Percentiles rank a stretch among this genome's conserved stretches.
Evolutionary conservation across 164 flowering plant genomes (phyloP).

Genomic region (Piper longum): DNA sequence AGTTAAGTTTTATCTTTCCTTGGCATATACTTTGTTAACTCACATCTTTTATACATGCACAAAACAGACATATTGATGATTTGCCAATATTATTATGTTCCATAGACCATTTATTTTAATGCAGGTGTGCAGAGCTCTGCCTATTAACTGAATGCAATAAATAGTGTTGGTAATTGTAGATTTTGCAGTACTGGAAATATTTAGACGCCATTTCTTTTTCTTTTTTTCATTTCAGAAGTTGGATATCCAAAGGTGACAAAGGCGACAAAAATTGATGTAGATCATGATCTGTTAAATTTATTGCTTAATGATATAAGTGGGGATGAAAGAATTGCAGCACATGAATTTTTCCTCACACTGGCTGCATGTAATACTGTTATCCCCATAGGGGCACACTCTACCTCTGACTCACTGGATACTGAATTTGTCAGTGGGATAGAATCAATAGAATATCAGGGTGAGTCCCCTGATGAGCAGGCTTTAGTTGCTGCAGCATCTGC

Average conservation of each 20-base stretch:
- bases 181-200: neutral
- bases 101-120: too few relatives aligned
- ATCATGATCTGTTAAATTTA: constrained; percentile 44
- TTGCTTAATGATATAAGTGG: constrained; percentile 37
- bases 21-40: too few relatives aligned
- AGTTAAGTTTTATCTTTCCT: too few relatives aligned
- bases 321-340: constrained; percentile 56
- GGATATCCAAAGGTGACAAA: constrained; percentile 36
- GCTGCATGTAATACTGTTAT: constrained; percentile 93
- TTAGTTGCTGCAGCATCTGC: constrained; percentile 81
- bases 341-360: constrained; percentile 78
- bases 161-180: neutral
- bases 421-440: constrained; percentile 18
- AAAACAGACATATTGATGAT: too few relatives aligned
- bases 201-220: neutral
- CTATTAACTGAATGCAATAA: too few relatives aligned
- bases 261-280: constrained; percentile 41
- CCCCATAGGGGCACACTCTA: constrained; percentile 30
- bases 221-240: constrained; percentile 7
- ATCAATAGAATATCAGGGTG: constrained; percentile 76
- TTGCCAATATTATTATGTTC: too few relatives aligned
- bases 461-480: constrained; percentile 96
- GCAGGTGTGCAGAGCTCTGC: too few relatives aligned
- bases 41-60: too few relatives aligned
- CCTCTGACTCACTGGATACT: constrained; percentile 10